Evolutionary conservation across 1,139 yeast species (phyloP).

Genomic region (Tardiomyces digboiensis): DNA sequence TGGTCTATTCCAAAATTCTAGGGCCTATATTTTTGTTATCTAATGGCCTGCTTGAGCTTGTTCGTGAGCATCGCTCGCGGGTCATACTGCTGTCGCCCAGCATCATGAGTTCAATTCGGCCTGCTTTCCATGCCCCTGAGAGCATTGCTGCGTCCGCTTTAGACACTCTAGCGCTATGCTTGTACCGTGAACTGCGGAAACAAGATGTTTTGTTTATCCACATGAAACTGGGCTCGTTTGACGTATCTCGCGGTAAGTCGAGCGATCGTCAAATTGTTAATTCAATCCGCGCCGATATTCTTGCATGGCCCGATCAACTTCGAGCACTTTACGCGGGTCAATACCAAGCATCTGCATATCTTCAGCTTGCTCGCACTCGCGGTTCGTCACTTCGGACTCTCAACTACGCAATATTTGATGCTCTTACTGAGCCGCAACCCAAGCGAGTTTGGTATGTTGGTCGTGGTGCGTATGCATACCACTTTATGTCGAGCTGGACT

Average conservation of each 20-base stretch:
- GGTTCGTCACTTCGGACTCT: slow-evolving; percentile 26
- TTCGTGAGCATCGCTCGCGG: slow-evolving; percentile 37
- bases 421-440: slow-evolving; percentile 22
- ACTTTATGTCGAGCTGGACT: slow-evolving; percentile 20
- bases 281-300: slow-evolving; percentile 29
- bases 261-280: slow-evolving; percentile 21
- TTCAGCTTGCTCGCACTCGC: slow-evolving; percentile 22
- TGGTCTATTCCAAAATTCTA: slow-evolving; percentile 36
- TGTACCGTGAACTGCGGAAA: slow-evolving; percentile 29
- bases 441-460: slow-evolving; percentile 30
- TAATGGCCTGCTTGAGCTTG: slow-evolving; percentile 48
- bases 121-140: slow-evolving; percentile 35
- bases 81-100: slow-evolving; percentile 29
- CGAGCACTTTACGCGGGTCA: slow-evolving; percentile 28
- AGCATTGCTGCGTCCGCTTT: slow-evolving; percentile 28
- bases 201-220: slow-evolving; percentile 23
- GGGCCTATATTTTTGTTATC: slow-evolving; percentile 45
- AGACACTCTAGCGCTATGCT: slow-evolving; percentile 26
- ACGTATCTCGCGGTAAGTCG: slow-evolving; percentile 19
- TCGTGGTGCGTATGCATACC: slow-evolving; percentile 28
- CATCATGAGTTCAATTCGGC: slow-evolving; percentile 29
- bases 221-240: slow-evolving; percentile 31
- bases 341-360: slow-evolving; percentile 23
- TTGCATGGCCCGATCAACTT: slow-evolving; percentile 31
- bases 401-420: slow-evolving; percentile 28